Evolutionary conservation across 2,329 filamentous ascomycete genomes (phyloP).

Genomic region (Claviceps sp.): DNA sequence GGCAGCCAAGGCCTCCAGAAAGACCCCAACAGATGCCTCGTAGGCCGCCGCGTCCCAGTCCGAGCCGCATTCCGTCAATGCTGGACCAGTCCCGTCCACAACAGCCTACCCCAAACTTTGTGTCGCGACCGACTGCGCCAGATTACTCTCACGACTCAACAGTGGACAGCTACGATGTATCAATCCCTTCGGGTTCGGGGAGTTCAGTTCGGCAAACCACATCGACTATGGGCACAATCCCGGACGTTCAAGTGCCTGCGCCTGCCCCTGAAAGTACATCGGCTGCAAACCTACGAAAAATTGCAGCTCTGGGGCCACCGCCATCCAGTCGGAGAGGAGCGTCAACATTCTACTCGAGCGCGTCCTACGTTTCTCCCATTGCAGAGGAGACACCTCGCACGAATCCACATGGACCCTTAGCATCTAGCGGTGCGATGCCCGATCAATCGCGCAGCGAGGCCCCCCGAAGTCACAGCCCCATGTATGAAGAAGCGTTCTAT

Average conservation of each 20-base stretch:
- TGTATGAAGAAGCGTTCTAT: slow-evolving; percentile 35
- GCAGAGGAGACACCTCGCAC: slow-evolving; percentile 53
- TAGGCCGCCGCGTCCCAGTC: slow-evolving; percentile 45
- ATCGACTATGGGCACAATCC: slow-evolving; percentile 42
- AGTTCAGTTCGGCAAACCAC: slow-evolving; percentile 36
- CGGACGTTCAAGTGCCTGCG: slow-evolving; percentile 41
- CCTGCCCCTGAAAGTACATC: slow-evolving; percentile 18
- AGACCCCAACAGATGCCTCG: slow-evolving; percentile 37
- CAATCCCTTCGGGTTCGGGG: slow-evolving; percentile 34
- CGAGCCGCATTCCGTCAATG: slow-evolving; percentile 44
- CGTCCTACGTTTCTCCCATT: slow-evolving; percentile 60
- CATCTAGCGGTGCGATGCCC: slow-evolving; percentile 60
- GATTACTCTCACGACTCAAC: slow-evolving; percentile 19
- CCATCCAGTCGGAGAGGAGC: slow-evolving; percentile 46
- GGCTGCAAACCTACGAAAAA: slow-evolving; percentile 27
- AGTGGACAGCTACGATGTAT: slow-evolving; percentile 23
- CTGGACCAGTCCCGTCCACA: slow-evolving; percentile 42
- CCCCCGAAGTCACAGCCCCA: slow-evolving; percentile 30
- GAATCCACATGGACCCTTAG: slow-evolving; percentile 49
- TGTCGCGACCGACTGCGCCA: slow-evolving; percentile 16
- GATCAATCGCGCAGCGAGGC: slow-evolving; percentile 45
- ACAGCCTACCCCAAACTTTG: slow-evolving; percentile 40
- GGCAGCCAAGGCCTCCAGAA: slow-evolving; percentile 38
- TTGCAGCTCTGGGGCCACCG: slow-evolving; percentile 43
- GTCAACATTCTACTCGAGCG: slow-evolving; percentile 51